Conservation (phyloP, 2,329 filamentous ascomycete genomes). For the Exophiala sideris region DNA sequence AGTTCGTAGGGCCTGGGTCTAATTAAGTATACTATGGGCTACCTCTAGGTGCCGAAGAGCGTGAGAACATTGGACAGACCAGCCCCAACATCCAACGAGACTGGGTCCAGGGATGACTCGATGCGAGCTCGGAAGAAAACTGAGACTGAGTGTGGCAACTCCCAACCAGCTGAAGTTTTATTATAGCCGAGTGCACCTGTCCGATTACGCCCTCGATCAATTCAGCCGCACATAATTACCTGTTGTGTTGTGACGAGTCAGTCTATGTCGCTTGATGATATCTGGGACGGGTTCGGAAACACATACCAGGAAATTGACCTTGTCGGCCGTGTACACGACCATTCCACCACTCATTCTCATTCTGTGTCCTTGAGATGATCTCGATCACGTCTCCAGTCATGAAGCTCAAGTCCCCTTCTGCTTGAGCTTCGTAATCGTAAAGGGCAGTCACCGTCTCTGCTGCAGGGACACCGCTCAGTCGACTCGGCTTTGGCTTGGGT, state of each 20-base stretch:
- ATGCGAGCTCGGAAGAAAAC: not conserved
- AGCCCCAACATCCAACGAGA: no score
- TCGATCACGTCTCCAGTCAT: slow-evolving; percentile 84
- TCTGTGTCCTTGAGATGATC: slow-evolving; percentile 75
- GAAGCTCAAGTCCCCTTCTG: slow-evolving; percentile 91
- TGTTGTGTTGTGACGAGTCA: slow-evolving; percentile 16
- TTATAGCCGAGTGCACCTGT: not conserved
- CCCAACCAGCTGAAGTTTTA: not conserved
- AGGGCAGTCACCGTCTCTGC: slow-evolving; percentile 82
- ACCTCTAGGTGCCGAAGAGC: no score
- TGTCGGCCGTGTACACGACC: slow-evolving; percentile 74
- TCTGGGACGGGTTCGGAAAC: not conserved
- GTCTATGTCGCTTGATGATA: not conserved
- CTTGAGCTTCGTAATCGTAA: slow-evolving; percentile 95
- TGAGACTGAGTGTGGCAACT: not conserved
- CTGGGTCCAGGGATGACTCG: not conserved
- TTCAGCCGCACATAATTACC: slow-evolving; percentile 44
- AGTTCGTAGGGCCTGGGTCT: not conserved
- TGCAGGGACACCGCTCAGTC: slow-evolving; percentile 62
- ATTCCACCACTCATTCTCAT: slow-evolving; percentile 97
- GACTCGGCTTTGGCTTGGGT: slow-evolving; percentile 77
- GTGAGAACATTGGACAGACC: no score
- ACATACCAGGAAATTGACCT: slow-evolving; percentile 91
- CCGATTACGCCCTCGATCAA: slow-evolving; percentile 12
- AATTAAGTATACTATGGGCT: not conserved